Base-by-base conservation (phyloP, 176 grass and related monocot species). In the Areca catechu region DNA sequence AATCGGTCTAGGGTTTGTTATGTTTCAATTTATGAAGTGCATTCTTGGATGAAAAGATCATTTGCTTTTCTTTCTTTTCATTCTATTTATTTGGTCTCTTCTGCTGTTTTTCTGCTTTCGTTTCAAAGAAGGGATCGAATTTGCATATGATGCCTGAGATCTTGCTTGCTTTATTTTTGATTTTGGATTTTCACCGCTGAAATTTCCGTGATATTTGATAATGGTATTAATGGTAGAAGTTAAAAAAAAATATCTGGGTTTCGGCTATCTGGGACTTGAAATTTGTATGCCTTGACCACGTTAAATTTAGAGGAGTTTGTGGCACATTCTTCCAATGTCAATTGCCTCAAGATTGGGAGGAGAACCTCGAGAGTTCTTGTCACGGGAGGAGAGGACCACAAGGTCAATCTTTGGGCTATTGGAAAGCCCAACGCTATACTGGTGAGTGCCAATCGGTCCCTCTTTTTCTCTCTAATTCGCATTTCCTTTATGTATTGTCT, bases 291-390 rank as follows among this genome's bases (percentile, higher is more conserved):
- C 86, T 91, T 96, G 72, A 96, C 92, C 62, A 37, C 17, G 21
- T 82, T 69, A 55, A 21, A 25, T 16, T 15, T 70, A 95, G 92
- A 96, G 92, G 92, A 96, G 83, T 96, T 96, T 91, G 92, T 96
- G 23, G 92, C 92, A 3, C 92, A 96, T 62, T 62, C 86, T 14
- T 96, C 92, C 72, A 96, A 90, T 85, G 86, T 96, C 15, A 96
- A 96, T 82, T 96, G 92, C 68, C 92, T 96, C 63, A 96, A 87
- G 81, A 96, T 96, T 18, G 92, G 92, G 51, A 82, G 86, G 80
- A 96, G 82, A 70, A 88, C 92, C 9, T 96, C 86, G 4, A 84
- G 92, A 23, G 83, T 96, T 67, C 92, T 96, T 7, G 83, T 96
- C 22, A 96, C 92, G 16, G 92, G 92, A 56, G 92, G 92, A 56